These are phyloP conservation scores for Trapa bicornis DNA, from an alignment of 345 rosid species.

Conservation along the genomic window DNA sequence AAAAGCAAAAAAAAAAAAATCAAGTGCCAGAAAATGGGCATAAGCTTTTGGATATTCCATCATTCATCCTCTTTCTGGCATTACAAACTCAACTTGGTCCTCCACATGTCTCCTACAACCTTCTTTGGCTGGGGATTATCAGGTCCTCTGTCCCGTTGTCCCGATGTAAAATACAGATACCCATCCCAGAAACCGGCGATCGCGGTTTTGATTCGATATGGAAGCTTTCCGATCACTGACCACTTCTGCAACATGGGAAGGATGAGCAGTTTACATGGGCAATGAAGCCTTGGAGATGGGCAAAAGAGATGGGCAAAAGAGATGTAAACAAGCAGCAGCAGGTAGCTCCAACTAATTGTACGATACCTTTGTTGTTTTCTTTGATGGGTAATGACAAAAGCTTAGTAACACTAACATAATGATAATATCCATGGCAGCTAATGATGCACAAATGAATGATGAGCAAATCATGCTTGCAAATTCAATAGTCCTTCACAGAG, in stretches of 20 bases:
- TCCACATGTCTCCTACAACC: conserved; percentile 73
- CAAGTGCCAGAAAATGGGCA: neutral
- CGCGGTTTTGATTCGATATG: conserved; percentile 62
- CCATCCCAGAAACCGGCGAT: conserved; percentile 64
- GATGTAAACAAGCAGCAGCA: neutral
- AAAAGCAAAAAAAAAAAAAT: neutral
- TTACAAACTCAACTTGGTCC: conserved; percentile 52
- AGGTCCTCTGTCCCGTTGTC: conserved; percentile 73
- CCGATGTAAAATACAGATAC: conserved; percentile 72
- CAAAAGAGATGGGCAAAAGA: neutral
- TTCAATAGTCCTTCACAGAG: neutral
- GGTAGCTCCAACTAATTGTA: too few species aligned
- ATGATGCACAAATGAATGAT: too few species aligned
- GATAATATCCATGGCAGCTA: too few species aligned
- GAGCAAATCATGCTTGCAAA: too few species aligned
- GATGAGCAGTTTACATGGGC: neutral
- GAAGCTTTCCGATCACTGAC: conserved; percentile 79
- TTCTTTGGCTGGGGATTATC: conserved; percentile 68
- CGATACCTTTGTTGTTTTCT: too few species aligned
- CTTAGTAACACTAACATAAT: neutral
- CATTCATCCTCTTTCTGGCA: neutral
- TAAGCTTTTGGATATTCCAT: neutral
- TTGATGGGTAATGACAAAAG: neutral
- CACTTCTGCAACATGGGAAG: conserved; percentile 40
- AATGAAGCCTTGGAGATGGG: neutral